Conservation (phyloP, 257 asterid genomes). For the Primulina eburnea region DNA sequence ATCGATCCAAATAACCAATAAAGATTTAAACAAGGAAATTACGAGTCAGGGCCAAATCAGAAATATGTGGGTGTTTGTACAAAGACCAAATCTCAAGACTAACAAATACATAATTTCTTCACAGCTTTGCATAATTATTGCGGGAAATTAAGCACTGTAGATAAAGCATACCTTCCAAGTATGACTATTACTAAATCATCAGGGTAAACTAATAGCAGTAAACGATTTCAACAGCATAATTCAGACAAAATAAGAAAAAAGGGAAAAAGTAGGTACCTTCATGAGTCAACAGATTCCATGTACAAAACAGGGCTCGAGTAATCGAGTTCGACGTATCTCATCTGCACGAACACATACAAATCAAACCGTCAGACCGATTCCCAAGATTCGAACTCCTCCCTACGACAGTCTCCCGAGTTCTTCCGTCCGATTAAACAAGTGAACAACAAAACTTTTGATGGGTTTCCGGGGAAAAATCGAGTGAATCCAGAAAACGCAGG, state of each 20-base stretch:
- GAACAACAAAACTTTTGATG: neutral
- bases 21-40: no score
- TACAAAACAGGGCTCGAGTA: constrained; percentile 1
- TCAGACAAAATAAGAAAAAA: neutral
- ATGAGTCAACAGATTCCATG: constrained; percentile 31
- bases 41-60: no score
- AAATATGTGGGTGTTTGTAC: neutral
- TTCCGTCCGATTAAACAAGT: neutral
- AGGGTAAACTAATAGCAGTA: neutral
- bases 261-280: constrained; percentile 19
- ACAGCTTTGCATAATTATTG: neutral
- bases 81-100: neutral
- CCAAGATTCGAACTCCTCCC: constrained; percentile 22
- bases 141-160: neutral
- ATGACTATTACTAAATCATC: neutral
- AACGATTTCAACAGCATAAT: neutral
- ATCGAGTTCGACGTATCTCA: constrained; percentile 10
- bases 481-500: constrained; percentile 16
- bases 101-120: neutral
- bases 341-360: constrained; percentile 1
- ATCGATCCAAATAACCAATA: neutral
- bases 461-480: constrained; percentile 7
- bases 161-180: neutral
- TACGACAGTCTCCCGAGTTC: neutral
- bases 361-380: constrained; percentile 20